Evolutionary conservation across 2,329 filamentous ascomycete genomes (phyloP), one percentile per base, ranked within the genome.

Genomic region (Monosporascus cannonballus): DNA sequence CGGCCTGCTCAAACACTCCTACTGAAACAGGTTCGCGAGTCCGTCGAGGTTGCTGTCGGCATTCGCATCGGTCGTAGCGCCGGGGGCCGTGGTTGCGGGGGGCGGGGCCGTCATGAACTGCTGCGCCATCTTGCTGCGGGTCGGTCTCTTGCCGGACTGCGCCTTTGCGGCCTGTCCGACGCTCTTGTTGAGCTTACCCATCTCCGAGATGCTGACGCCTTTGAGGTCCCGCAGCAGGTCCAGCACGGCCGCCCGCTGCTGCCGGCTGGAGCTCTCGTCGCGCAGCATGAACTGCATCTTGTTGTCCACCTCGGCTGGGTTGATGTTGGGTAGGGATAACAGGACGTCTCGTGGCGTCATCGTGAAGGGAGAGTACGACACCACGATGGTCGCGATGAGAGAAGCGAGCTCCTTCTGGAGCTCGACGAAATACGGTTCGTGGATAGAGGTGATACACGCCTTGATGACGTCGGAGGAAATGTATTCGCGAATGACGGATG

Each of bases 361-460:
- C 7, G 87, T 92, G 34, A 81, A 70, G 0, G 81, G 75, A 14
- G 83, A 82, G 67, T 96, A 96, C 56, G 88, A 81, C 8, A 87
- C 80, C 61, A 96, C 78, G 56, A 97, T 94, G 4, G 86, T 82
- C 0, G 92, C 92, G 56, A 99, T 96, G 38, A 97, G 77, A 22
- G 85, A 82, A 1, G 91, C 93, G 22, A 99, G 79, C 49, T 99
- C 92, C 67, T 92, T 93, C 64, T 99, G 94, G 56, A 95, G 83
- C 61, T 99, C 94, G 36, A 96, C 92, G 70, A 97, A 99, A 70
- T 97, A 96, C 0, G 90, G 86, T 60, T 99, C 94, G 71, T 97
- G 89, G 49, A 99, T 83, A 2, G 89, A 95, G 2, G 86, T 89
- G 67, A 96, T 89, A 64, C 89, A 93, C 0, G 91, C 90, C 73